These are phyloP conservation scores for Gossypioides kirkii DNA, from an alignment of 345 rosid genomes.

Conservation along the genomic window DNA sequence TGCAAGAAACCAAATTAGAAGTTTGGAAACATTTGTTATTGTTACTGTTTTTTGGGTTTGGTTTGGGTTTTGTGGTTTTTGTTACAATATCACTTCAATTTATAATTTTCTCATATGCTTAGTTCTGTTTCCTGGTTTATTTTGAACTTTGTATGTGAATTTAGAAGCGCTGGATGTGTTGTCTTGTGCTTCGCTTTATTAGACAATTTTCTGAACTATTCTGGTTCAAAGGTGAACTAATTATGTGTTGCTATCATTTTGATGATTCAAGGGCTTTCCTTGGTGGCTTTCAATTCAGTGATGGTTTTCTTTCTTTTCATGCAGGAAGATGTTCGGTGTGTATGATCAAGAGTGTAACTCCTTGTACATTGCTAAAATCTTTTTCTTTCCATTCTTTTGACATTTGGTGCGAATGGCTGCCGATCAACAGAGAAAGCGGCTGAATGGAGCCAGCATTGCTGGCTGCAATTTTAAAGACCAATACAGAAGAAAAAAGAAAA, in stretches of 20 bases:
- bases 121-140: background rate
- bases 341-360: background rate
- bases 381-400: conserved; percentile 24
- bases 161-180: background rate
- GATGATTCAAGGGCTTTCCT: conserved; percentile 4
- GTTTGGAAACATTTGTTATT: background rate
- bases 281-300: background rate
- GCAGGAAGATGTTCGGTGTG: conserved; percentile 11
- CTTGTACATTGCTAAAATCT: conserved; percentile 6
- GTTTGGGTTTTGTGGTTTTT: background rate
- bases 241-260: background rate
- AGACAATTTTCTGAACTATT: background rate
- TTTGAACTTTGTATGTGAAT: background rate
- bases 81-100: background rate
- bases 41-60: too few species aligned
- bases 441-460: conserved; percentile 30
- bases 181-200: background rate
- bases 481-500: conserved; percentile 64
- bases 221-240: background rate
- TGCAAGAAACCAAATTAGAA: background rate
- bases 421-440: conserved; percentile 51
- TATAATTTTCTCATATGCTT: background rate
- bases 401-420: conserved; percentile 58
- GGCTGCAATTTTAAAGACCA: conserved; percentile 53
- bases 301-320: conserved; percentile 19